Percentiles rank a stretch among this genome's conserved stretches.
These are phyloP conservation scores for Trichophyton simii DNA, from an alignment of 2,329 filamentous ascomycete species.

Conservation along the genomic window DNA sequence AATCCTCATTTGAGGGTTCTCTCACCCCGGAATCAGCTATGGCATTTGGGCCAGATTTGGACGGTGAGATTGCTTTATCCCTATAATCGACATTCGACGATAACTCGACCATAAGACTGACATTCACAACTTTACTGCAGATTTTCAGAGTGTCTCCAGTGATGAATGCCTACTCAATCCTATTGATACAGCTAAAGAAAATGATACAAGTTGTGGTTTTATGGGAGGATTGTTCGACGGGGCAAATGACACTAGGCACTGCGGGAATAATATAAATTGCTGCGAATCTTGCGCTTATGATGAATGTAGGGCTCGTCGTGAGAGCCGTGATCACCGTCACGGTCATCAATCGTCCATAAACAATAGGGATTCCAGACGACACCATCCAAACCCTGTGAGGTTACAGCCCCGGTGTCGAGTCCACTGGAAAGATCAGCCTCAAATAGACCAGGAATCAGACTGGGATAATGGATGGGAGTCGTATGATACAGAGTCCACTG, in stretches of 20 bases:
- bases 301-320: neutral
- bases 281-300: neutral
- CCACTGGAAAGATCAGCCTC: neutral
- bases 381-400: neutral
- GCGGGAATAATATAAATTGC: neutral
- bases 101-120: neutral
- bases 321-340: neutral
- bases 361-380: too few relatives aligned
- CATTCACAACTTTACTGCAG: neutral
- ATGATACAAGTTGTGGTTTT: constrained; percentile 1
- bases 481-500: neutral
- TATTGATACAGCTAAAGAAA: neutral
- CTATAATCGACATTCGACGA: too few relatives aligned
- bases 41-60: constrained; percentile 14
- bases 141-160: neutral
- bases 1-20: constrained; percentile 8
- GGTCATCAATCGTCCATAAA: neutral
- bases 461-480: neutral
- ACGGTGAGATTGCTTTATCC: constrained; percentile 12
- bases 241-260: constrained; percentile 1
- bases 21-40: constrained; percentile 14
- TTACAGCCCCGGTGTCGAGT: neutral
- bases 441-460: neutral
- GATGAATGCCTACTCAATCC: neutral
- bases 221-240: constrained; percentile 12